These are phyloP conservation scores for Trichocladium antarcticum DNA, from an alignment of 495 filamentous ascomycete genomes.

Conservation along the genomic window DNA sequence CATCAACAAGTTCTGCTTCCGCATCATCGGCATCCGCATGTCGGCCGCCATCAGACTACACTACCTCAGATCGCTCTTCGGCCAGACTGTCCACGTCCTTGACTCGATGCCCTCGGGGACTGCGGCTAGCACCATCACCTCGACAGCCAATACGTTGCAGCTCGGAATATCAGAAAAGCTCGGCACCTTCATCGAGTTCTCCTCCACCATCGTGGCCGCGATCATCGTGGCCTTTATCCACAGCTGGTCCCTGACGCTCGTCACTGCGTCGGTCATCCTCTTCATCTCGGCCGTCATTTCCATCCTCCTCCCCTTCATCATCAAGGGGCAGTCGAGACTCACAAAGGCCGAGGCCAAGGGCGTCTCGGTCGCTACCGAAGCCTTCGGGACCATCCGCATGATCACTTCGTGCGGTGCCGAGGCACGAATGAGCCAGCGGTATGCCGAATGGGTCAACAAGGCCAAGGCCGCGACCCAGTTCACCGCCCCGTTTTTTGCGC, in stretches of 20 bases:
- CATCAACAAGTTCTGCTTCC: constrained; percentile 40
- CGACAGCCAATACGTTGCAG: constrained; percentile 48
- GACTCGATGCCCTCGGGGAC: constrained; percentile 46
- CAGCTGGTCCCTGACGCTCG: constrained; percentile 47
- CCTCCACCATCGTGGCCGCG: constrained; percentile 47
- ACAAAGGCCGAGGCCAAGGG: constrained; percentile 40
- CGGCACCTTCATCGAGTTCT: constrained; percentile 43
- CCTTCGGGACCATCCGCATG: constrained; percentile 46
- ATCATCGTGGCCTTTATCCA: constrained; percentile 50
- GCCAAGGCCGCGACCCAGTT: constrained; percentile 42
- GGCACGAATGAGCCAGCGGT: constrained; percentile 38
- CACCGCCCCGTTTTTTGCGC: constrained; percentile 35
- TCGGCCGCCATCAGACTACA: constrained; percentile 42
- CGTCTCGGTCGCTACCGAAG: constrained; percentile 48
- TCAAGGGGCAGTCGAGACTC: constrained; percentile 39
- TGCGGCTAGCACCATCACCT: constrained; percentile 47
- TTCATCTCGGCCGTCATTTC: constrained; percentile 45
- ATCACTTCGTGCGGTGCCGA: constrained; percentile 56
- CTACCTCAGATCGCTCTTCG: constrained; percentile 43
- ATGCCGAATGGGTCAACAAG: constrained; percentile 46
- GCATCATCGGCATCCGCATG: constrained; percentile 41
- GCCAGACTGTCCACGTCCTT: constrained; percentile 45
- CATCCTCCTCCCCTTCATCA: constrained; percentile 47
- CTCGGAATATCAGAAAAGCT: constrained; percentile 55
- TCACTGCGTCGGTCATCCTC: constrained; percentile 45